These are phyloP conservation scores for Penicillium sp. DNA, from an alignment of 2,329 filamentous ascomycete species.

Conservation along the genomic window DNA sequence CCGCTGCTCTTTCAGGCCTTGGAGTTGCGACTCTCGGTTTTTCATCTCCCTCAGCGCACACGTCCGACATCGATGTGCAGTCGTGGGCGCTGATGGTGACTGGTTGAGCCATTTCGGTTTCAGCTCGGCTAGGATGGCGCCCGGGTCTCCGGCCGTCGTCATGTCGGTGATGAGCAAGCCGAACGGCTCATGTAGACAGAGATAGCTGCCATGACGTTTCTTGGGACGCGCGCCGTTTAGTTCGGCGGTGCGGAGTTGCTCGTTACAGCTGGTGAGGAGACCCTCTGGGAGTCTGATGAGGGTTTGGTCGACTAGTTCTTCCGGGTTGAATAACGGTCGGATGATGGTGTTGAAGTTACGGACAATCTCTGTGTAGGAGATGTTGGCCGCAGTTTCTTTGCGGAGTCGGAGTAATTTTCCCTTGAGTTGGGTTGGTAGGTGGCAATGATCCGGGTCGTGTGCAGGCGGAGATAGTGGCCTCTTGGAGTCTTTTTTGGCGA, in stretches of 20 bases:
- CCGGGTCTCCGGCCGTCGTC: slow-evolving; percentile 47
- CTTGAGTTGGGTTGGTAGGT: slow-evolving; percentile 25
- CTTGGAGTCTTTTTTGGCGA: slow-evolving; percentile 27
- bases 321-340: slow-evolving; percentile 55
- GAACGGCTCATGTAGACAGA: slow-evolving; percentile 57
- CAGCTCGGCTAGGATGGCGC: slow-evolving; percentile 62
- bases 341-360: slow-evolving; percentile 46
- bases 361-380: slow-evolving; percentile 51
- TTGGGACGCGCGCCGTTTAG: slow-evolving; percentile 43
- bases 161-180: slow-evolving; percentile 76
- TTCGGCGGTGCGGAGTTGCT: slow-evolving; percentile 53
- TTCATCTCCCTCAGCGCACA: slow-evolving; percentile 63
- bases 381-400: slow-evolving; percentile 55
- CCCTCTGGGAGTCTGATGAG: slow-evolving; percentile 51
- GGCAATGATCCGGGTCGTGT: slow-evolving; percentile 19
- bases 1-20: slow-evolving; percentile 29
- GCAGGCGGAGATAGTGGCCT: slow-evolving; percentile 14
- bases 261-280: slow-evolving; percentile 54
- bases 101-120: slow-evolving; percentile 84
- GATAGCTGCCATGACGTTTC: slow-evolving; percentile 53
- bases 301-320: slow-evolving; percentile 58
- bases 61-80: slow-evolving; percentile 68
- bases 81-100: slow-evolving; percentile 67
- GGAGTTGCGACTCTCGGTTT: slow-evolving; percentile 38
- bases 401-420: slow-evolving; percentile 61